Evolutionary conservation across 2,329 filamentous ascomycete genomes (phyloP), one percentile per base, ranked within the genome.

Genomic region (Beauveria rudraprayagi): DNA sequence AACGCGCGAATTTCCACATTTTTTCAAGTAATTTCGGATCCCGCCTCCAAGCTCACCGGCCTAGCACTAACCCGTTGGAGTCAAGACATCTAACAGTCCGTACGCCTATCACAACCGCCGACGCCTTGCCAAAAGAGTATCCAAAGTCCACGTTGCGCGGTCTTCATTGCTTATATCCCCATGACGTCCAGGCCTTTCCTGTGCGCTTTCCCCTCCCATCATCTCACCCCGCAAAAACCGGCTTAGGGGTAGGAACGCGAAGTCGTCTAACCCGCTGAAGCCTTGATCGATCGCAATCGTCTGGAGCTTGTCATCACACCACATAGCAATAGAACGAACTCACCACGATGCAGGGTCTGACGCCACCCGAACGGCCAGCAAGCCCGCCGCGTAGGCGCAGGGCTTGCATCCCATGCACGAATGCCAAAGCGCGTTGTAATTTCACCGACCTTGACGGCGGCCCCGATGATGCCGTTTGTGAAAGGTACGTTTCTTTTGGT

Each of bases 371-470:
- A 5, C 56, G 61, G 30, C 55, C 63, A 24, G 19, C 63, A 17
- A 73, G 70, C 51, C 70, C 70, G 5, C 68, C 63, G 17, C 70
- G 70, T 7, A 66, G 70, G 54, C 63, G 67, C 26, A 67, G 71
- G 55, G 70, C 70, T 10, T 73, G 71, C 43, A 65, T 65, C n/a
- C 63, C 67, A 41, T 73, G 71, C 60, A 65, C 65, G 30, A 66
- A 64, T 57, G 65, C 64, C 24, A 72, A 70, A 59, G 66, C 69
- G n/a, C 66, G 65, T 53, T 72, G 71, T 43, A 61, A 67, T 60
- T 73, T 72, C 46, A 65, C 62, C 53, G 63, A 65, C 26, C 43
- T 11, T 11, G 62, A 65, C 44, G 67, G 67, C 40, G 30, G 24
- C 24, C 51, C 64, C n/a, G 44, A 52, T 14, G 63, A 59, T 11